Conservation (phyloP, 495 filamentous ascomycete genomes). For the Hypoxylon intermedium region DNA sequence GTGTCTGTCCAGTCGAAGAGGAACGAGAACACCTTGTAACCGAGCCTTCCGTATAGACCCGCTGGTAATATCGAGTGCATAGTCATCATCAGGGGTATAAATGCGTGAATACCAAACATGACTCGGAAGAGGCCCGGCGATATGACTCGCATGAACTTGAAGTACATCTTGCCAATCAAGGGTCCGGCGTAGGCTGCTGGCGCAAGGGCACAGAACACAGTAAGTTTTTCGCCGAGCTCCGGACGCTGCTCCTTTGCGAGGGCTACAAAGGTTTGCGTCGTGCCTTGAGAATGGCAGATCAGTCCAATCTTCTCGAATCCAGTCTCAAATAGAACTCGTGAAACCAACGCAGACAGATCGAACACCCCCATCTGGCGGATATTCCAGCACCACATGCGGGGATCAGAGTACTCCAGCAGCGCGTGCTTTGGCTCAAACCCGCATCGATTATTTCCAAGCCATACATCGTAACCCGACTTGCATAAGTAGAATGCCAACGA, state of each 20-base stretch:
- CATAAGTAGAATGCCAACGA: constrained; percentile 90
- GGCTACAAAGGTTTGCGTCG: constrained; percentile 87
- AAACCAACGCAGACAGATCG: constrained; percentile 87
- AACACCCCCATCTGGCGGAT: constrained; percentile 92
- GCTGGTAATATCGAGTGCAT: constrained; percentile 73
- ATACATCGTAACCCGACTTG: constrained; percentile 95
- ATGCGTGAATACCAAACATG: constrained; percentile 91
- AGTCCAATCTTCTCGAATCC: constrained; percentile 84
- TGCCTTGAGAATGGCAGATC: constrained; percentile 89
- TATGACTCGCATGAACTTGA: constrained; percentile 89
- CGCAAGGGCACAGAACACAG: constrained; percentile 90
- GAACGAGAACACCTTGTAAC: constrained; percentile 89
- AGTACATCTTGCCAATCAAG: constrained; percentile 83
- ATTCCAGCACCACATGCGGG: constrained; percentile 97
- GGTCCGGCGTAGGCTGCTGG: constrained; percentile 92
- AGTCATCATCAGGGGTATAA: constrained; percentile 94
- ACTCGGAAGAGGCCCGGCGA: constrained; percentile 77
- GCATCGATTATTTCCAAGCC: constrained; percentile 95
- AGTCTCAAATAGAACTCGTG: constrained; percentile 81
- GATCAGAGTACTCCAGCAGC: constrained; percentile 73
- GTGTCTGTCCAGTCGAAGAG: constrained; percentile 88
- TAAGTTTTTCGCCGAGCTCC: constrained; percentile 82
- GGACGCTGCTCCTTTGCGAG: constrained; percentile 92
- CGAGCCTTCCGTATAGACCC: constrained; percentile 79
- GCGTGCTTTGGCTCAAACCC: constrained; percentile 81